Base-by-base conservation (phyloP, 805 yeast species). In the Brettanomyces custersianus region DNA sequence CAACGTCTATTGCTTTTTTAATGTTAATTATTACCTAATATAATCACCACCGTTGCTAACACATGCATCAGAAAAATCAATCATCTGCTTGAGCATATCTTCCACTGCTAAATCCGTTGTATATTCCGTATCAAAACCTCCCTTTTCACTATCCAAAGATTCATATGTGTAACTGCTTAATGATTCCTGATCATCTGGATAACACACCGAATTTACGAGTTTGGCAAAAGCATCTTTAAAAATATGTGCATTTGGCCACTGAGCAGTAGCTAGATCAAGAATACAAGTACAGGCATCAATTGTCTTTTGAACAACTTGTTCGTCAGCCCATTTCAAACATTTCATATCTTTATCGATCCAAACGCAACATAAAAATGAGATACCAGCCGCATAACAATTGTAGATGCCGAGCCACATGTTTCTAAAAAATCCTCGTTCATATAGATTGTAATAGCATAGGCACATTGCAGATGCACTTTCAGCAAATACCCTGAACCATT, bases 401-500 rank as follows among this genome's bases (percentile, higher is more conserved):
- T 57, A 60, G 44, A 59, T 49, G 4, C 60, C 43, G 4, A 53
- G 23, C 61, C 60, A 56, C 4, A 60, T 49, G 35, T 52, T 54
- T 16, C 53, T 41, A 16, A 55, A 22, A 29, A 51, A 51, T 8
- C 48, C 49, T 22, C 43, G 47, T 3, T 48, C 20, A 27, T 54
- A 49, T 23, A 56, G 41, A 4, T 43, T 48, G 35, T 52, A 53
- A 36, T 55, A 56, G 35, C 48, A 52, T 29, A 51, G 38, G 22
- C 60, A 54, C 12, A 54, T 41, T 2, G 54, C 53, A 2, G 58
- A 49, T 3, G 62, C 51, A 19, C 56, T 49, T 25, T 53, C 53
- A 8, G 61, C 48, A 31, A 56, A 57, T 1, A 52, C 52, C 34
- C 52, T 54, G 36, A 57, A 59, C 62, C 60, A 57, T 34, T 55